These are phyloP conservation scores for Lasiodiplodia gonubiensis DNA, from an alignment of 2,329 filamentous ascomycete genomes.

Conservation along the genomic window DNA sequence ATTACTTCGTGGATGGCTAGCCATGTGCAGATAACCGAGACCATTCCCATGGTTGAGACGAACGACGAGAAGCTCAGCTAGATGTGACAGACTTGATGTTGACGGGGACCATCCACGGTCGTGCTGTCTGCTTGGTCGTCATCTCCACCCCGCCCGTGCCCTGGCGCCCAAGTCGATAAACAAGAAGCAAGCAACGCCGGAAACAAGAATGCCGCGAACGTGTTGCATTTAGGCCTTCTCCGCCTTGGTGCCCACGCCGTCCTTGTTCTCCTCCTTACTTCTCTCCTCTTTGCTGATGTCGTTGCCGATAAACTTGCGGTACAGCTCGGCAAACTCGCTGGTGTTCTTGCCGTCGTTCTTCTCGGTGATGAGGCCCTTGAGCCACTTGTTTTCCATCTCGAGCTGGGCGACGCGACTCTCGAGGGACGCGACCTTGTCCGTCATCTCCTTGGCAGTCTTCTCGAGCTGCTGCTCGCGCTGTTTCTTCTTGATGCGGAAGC, in stretches of 20 bases:
- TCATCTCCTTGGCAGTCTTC: slow-evolving; percentile 58
- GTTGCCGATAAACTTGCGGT: slow-evolving; percentile 38
- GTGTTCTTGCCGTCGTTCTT: slow-evolving; percentile 50
- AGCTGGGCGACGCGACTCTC: slow-evolving; percentile 56
- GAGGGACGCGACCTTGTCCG: slow-evolving; percentile 52
- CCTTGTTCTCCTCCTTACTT: slow-evolving; percentile 44
- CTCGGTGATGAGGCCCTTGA: slow-evolving; percentile 58
- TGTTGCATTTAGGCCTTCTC: slow-evolving; percentile 35
- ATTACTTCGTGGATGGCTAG: slow-evolving; percentile 19
- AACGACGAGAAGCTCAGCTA: slow-evolving; percentile 10
- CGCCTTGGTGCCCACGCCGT: slow-evolving; percentile 45
- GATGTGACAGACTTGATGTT: slow-evolving; percentile 6
- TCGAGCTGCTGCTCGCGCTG: slow-evolving; percentile 59
- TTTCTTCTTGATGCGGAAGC: slow-evolving; percentile 63
- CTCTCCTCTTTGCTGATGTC: slow-evolving; percentile 41
- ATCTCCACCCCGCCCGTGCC: slow-evolving; percentile 3
- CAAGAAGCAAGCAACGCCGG: slow-evolving; percentile 1
- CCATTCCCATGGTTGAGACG: slow-evolving; percentile 10
- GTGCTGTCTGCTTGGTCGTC: slow-evolving; percentile 1
- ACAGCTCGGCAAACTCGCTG: slow-evolving; percentile 41
- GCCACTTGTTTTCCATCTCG: slow-evolving; percentile 60
- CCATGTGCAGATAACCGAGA: slow-evolving; percentile 7
- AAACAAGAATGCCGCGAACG: background rate
- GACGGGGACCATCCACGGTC: slow-evolving; percentile 10
- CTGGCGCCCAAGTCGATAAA: slow-evolving; percentile 6